A percentile compares a stretch with the other conserved stretches of the same genome.
Evolutionary conservation across 768 basidiomycete species (phyloP).

Genomic region (Paxillus involutus): DNA sequence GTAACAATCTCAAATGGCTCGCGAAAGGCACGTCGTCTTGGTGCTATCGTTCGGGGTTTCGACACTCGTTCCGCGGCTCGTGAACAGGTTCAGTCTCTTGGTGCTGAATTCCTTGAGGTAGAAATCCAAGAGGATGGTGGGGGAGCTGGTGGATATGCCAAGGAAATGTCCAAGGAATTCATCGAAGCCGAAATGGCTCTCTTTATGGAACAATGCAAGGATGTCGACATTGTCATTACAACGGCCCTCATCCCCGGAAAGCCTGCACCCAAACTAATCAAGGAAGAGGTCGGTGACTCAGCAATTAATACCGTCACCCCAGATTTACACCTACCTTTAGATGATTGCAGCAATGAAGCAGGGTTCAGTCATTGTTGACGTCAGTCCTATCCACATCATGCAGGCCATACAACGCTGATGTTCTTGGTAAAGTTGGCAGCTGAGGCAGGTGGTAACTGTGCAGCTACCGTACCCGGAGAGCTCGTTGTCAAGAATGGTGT

Average conservation of each 20-base stretch:
- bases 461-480: slow-evolving; percentile 77
- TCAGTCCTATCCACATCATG: slow-evolving; percentile 14
- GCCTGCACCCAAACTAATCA: slow-evolving; percentile 85
- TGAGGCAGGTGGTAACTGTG: slow-evolving; percentile 90
- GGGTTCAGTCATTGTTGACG: slow-evolving; percentile 85
- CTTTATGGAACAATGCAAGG: slow-evolving; percentile 85
- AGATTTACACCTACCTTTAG: slow-evolving; percentile 23
- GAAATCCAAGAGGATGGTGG: slow-evolving; percentile 77
- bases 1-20: neutral
- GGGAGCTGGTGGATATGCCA: slow-evolving; percentile 84
- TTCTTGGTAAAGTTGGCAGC: slow-evolving; percentile 48
- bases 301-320: neutral
- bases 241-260: slow-evolving; percentile 86
- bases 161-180: slow-evolving; percentile 89
- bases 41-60: slow-evolving; percentile 87
- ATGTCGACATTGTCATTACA: slow-evolving; percentile 87
- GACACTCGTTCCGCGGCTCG: slow-evolving; percentile 83
- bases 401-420: slow-evolving; percentile 12
- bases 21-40: slow-evolving; percentile 70
- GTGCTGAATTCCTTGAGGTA: slow-evolving; percentile 89
- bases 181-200: slow-evolving; percentile 86
- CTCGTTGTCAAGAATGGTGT: slow-evolving; percentile 69
- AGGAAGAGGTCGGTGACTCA: slow-evolving; percentile 47
- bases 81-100: slow-evolving; percentile 88
- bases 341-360: slow-evolving; percentile 93